Conservation (phyloP, 2,329 filamentous ascomycete species). For the Botrytis hyacinthi region DNA sequence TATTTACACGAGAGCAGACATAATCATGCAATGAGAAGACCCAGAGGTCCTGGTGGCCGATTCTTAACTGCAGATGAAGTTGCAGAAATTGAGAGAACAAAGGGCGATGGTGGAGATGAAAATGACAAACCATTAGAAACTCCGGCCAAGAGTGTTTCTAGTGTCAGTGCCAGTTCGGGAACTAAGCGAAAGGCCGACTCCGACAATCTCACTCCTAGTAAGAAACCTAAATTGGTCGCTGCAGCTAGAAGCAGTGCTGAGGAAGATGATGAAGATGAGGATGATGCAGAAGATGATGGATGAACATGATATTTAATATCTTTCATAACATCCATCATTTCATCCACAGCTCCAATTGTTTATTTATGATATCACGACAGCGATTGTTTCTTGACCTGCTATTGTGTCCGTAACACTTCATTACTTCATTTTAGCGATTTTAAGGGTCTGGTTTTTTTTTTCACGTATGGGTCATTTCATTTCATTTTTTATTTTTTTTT, state of each 20-base stretch:
- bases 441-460: conserved; percentile 13
- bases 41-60: conserved; percentile 87
- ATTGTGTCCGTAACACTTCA: conserved; percentile 25
- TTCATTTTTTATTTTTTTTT: not conserved
- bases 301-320: conserved; percentile 16
- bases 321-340: conserved; percentile 8
- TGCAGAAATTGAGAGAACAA: conserved; percentile 75
- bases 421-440: conserved; percentile 28
- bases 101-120: conserved; percentile 41
- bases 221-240: conserved; percentile 49
- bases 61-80: conserved; percentile 97
- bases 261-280: conserved; percentile 38
- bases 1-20: conserved; percentile 97
- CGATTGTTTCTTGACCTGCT: conserved; percentile 27
- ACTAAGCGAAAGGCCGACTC: conserved; percentile 62
- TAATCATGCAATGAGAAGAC: conserved; percentile 96
- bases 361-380: conserved; percentile 37
- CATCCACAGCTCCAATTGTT: conserved; percentile 23
- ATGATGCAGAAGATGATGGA: conserved; percentile 39
- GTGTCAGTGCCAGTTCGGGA: conserved; percentile 40
- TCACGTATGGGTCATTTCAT: conserved; percentile 1
- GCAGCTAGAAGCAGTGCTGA: conserved; percentile 32
- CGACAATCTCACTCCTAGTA: conserved; percentile 49
- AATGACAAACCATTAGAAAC: conserved; percentile 41
- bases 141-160: conserved; percentile 36